A percentile compares a stretch with the other conserved stretches of the same genome.
phyloP scores from a whole-genome alignment of 1,139 yeast species.

The Scheffersomyces stambukii region DNA sequence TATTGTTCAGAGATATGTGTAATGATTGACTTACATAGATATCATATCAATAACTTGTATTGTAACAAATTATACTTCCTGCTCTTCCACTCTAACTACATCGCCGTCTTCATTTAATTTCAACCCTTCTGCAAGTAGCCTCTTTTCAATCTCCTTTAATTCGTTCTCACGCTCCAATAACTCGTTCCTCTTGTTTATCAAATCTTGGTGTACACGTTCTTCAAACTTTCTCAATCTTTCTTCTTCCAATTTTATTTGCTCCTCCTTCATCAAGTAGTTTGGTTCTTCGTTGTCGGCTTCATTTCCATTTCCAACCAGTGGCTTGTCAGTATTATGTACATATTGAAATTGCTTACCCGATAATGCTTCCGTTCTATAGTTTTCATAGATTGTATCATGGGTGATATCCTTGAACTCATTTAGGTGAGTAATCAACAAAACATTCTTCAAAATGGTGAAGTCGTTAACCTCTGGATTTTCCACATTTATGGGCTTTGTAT shows the following conservation, averaged over 20 bases:
- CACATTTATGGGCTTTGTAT: conserved; percentile 40
- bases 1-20: conserved; percentile 49
- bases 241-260: conserved; percentile 75
- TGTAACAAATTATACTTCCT: conserved; percentile 3
- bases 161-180: conserved; percentile 86
- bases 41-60: background rate
- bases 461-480: conserved; percentile 60
- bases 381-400: conserved; percentile 63
- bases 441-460: conserved; percentile 61
- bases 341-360: conserved; percentile 46
- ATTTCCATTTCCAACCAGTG: conserved; percentile 6
- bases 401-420: conserved; percentile 72
- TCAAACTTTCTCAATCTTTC: conserved; percentile 76
- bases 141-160: conserved; percentile 73
- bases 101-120: conserved; percentile 41
- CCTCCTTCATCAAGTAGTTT: conserved; percentile 63
- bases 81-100: conserved; percentile 26
- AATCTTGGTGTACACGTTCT: conserved; percentile 85
- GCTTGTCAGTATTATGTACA: conserved; percentile 11
- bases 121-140: conserved; percentile 58
- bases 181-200: conserved; percentile 79
- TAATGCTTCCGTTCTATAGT: conserved; percentile 66
- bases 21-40: conserved; percentile 3
- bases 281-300: conserved; percentile 32
- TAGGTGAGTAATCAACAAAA: conserved; percentile 70